These are phyloP conservation scores for Logfia minima DNA, from an alignment of 129 eudicot species.

Conservation along the genomic window DNA sequence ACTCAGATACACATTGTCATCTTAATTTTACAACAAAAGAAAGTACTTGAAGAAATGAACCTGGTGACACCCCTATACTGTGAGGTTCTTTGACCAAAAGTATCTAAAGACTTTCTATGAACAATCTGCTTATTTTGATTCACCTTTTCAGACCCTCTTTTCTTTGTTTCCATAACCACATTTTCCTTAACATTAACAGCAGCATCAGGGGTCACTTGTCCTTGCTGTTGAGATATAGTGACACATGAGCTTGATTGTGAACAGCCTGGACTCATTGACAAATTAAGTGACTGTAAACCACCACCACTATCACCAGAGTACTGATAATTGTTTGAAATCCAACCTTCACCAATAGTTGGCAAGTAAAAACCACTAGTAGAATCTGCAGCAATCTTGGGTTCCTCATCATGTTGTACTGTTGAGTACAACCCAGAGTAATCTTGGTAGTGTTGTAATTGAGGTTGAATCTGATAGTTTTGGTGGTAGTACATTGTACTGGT, in stretches of 20 bases:
- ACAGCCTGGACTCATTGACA: conserved; percentile 82
- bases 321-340: conserved; percentile 54
- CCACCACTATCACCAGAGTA: conserved; percentile 21
- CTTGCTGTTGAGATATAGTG: conserved; percentile 44
- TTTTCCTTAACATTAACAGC: conserved; percentile 38
- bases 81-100: conserved; percentile 96
- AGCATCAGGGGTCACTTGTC: conserved; percentile 52
- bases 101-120: conserved; percentile 89
- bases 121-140: conserved; percentile 67
- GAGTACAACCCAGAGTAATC: conserved; percentile 54
- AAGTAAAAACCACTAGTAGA: conserved; percentile 29
- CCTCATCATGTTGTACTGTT: conserved; percentile 36
- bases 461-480: conserved; percentile 19
- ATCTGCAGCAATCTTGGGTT: conserved; percentile 27
- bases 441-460: conserved; percentile 47
- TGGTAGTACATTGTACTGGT: conserved; percentile 15
- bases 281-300: conserved; percentile 73
- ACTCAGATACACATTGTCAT: not conserved
- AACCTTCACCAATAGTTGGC: conserved; percentile 45
- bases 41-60: conserved; percentile 28
- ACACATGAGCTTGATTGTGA: conserved; percentile 70
- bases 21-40: not conserved
- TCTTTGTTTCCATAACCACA: conserved; percentile 68
- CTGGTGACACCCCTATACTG: conserved; percentile 97
- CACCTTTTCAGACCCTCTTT: conserved; percentile 70